Evolutionary conservation across 2,329 filamentous ascomycete genomes (phyloP).

Genomic region (Ophiostoma ips): DNA sequence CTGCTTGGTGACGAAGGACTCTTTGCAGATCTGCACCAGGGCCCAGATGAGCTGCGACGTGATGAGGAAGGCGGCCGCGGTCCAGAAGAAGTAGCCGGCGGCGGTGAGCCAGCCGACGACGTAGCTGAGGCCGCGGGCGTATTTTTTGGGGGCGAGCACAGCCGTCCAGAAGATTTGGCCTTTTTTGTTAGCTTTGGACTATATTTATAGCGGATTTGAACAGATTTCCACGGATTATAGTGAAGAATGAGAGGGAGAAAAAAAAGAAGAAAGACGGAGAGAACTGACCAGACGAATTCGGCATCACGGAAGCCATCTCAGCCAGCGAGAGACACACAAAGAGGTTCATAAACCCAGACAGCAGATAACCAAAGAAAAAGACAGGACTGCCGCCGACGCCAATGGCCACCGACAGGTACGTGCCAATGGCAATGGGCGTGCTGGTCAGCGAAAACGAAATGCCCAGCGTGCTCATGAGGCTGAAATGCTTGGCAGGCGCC

Average conservation of each 20-base stretch:
- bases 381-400: conserved; percentile 6
- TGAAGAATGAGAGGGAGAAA: too few species aligned
- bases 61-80: neutral
- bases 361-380: conserved; percentile 5
- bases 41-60: conserved; percentile 1
- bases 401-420: conserved; percentile 1
- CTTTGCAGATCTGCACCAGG: neutral
- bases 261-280: neutral
- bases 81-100: neutral
- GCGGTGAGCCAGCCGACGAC: neutral
- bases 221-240: too few species aligned
- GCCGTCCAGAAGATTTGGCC: conserved; percentile 5
- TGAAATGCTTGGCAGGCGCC: neutral
- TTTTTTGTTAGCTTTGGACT: neutral
- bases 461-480: conserved; percentile 1
- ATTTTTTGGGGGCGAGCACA: neutral
- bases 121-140: neutral
- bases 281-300: conserved; percentile 1
- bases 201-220: too few species aligned
- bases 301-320: conserved; percentile 5
- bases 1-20: neutral
- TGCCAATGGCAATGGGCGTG: conserved; percentile 4
- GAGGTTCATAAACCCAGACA: neutral
- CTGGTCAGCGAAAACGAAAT: conserved; percentile 1
- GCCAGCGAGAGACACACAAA: conserved; percentile 3